Base-by-base conservation (phyloP, 495 filamentous ascomycete genomes). In the Talaromyces stipitatus region DNA sequence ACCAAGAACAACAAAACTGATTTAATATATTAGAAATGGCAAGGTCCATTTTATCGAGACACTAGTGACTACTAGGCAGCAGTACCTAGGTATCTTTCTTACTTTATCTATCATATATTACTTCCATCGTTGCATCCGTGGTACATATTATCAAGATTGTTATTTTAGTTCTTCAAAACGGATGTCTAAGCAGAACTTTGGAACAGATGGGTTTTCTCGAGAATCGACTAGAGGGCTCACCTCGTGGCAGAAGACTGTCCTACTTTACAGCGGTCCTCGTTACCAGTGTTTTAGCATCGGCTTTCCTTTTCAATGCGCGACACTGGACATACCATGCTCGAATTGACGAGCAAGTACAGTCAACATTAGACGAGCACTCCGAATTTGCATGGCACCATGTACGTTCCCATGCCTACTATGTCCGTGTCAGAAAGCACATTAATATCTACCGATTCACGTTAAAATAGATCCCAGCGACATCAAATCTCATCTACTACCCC, bases 401-500 rank as follows among this genome's bases (percentile, higher is more conserved):
- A 12, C 28, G 48, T 29, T n/a, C n/a, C n/a, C n/a, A n/a, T n/a
- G n/a, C n/a, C n/a, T n/a, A n/a, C n/a, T n/a, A n/a, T n/a, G n/a
- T n/a, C n/a, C n/a, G n/a, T n/a, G n/a, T n/a, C n/a, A n/a, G n/a
- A n/a, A n/a, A n/a, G n/a, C n/a, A n/a, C n/a, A n/a, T n/a, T n/a
- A n/a, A n/a, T n/a, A n/a, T n/a, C n/a, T n/a, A n/a, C n/a, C n/a
- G n/a, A n/a, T n/a, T n/a, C n/a, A n/a, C n/a, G n/a, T n/a, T n/a
- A 22, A 14, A 11, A 18, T 51, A 51, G 48, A 51, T 51, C 11
- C 28, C 48, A 28, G 47, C 58, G 1, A 59, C 33, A 22, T 51
- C 8, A 27, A n/a, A 56, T 18, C 58, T 66, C 22, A 55, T 61
- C 10, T 63, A 59, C 30, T 29, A 22, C 5, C 28, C 47, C 43